Percentiles rank a stretch among this genome's conserved stretches.
phyloP scores from a whole-genome alignment of 164 flowering plant species.

The Umbilicus rupestris region DNA sequence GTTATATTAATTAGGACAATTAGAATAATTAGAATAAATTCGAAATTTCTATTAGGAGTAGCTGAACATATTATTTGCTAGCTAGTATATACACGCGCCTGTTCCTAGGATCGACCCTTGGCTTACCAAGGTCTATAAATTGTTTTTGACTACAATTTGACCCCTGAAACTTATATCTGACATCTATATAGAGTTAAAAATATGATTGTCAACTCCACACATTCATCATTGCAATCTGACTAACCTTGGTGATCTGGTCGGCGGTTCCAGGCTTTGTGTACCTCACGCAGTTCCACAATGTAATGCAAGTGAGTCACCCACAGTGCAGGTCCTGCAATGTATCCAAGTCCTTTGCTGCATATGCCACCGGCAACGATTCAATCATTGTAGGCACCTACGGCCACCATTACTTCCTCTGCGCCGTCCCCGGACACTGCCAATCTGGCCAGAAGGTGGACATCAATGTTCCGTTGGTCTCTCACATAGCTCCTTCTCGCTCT shows the following conservation, averaged over 20 bases:
- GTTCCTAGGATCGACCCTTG: too few relatives aligned
- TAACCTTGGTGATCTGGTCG: slow-evolving; percentile 1
- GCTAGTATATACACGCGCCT: too few relatives aligned
- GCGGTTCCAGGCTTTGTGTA: slow-evolving; percentile 45
- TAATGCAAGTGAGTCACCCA: slow-evolving; percentile 41
- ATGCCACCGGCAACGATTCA: slow-evolving; percentile 49
- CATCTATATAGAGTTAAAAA: too few relatives aligned
- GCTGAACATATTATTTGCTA: too few relatives aligned
- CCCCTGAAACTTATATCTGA: too few relatives aligned
- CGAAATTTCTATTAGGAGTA: too few relatives aligned
- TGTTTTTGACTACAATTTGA: too few relatives aligned
- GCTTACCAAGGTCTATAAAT: too few relatives aligned
- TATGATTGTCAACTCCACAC: too few relatives aligned
- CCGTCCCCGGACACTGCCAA: slow-evolving; percentile 60
- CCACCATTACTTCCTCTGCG: slow-evolving; percentile 55
- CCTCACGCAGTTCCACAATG: slow-evolving; percentile 48
- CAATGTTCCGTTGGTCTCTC: slow-evolving; percentile 17
- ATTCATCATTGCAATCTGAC: too few relatives aligned
- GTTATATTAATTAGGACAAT: too few relatives aligned
- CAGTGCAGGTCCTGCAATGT: slow-evolving; percentile 50
- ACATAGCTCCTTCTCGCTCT: slow-evolving; percentile 18
- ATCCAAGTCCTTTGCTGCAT: slow-evolving; percentile 25
- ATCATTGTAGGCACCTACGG: slow-evolving; percentile 29
- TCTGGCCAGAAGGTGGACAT: slow-evolving; percentile 63
- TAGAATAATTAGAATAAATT: too few relatives aligned